A percentile compares a stretch with the other conserved stretches of the same genome.
Evolutionary conservation across 495 filamentous ascomycete genomes (phyloP).

Genomic region (Aspergillus indologenus): DNA sequence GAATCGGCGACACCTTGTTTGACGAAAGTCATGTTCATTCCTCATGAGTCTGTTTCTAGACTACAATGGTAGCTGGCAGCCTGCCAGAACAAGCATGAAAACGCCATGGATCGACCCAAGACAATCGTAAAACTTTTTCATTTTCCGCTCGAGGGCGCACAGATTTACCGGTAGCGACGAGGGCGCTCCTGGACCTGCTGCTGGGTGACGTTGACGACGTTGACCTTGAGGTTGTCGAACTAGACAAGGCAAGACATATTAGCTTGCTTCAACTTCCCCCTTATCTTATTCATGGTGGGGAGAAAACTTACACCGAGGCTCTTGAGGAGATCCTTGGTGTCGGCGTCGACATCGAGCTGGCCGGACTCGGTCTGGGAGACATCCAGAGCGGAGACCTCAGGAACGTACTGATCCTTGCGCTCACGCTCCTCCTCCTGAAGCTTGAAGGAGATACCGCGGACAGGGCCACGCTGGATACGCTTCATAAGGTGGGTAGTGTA

Average conservation of each 20-base stretch:
- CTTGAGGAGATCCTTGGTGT: constrained; percentile 99
- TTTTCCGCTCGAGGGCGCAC: constrained; percentile 25
- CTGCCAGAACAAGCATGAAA: constrained; percentile 24
- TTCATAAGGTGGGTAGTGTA: constrained; percentile 93
- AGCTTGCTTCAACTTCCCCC: not conserved
- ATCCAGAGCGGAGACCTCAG: constrained; percentile 96
- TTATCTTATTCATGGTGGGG: not conserved
- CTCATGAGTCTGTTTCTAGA: constrained; percentile 38
- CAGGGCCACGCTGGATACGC: constrained; percentile 97
- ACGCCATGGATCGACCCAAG: constrained; percentile 38
- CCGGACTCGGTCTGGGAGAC: constrained; percentile 90
- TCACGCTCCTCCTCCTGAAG: constrained; percentile 99
- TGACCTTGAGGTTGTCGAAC: constrained; percentile 98
- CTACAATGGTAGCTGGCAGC: constrained; percentile 30
- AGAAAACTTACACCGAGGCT: constrained; percentile 84
- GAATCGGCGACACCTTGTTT: constrained; percentile 89
- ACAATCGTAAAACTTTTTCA: constrained; percentile 24
- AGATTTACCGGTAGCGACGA: constrained; percentile 54
- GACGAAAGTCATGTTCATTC: constrained; percentile 58
- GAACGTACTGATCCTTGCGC: constrained; percentile 99
- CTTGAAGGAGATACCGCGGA: constrained; percentile 99
- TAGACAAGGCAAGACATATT: constrained; percentile 30
- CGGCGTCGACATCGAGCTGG: constrained; percentile 87
- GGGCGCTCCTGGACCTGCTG: constrained; percentile 78
- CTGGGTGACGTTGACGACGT: constrained; percentile 83